These are phyloP conservation scores for Vitis hybrid DNA, from an alignment of 177 flowering plant genomes.

Conservation along the genomic window DNA sequence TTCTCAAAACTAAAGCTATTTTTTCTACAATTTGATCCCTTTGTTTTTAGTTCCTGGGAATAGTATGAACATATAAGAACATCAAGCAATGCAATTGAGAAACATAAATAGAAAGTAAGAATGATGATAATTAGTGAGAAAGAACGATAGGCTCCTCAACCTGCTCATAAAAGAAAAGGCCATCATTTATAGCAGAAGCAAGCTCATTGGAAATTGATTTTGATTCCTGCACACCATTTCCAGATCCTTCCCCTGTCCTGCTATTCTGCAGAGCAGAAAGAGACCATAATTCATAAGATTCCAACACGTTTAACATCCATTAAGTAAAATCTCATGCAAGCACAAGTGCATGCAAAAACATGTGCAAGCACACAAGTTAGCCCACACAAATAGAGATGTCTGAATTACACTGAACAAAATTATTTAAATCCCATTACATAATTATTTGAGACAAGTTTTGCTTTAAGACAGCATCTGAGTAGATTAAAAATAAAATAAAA, in stretches of 20 bases:
- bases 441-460: too few species aligned
- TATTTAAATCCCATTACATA: too few species aligned
- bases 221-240: slow-evolving; percentile 36
- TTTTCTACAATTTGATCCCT: slow-evolving; percentile 41
- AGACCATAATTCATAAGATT: background rate
- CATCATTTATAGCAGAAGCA: slow-evolving; percentile 86
- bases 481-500: too few species aligned
- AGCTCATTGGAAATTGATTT: slow-evolving; percentile 66
- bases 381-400: background rate
- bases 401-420: background rate
- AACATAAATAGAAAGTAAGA: background rate
- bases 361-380: background rate
- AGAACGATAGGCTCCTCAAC: slow-evolving; percentile 29
- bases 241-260: slow-evolving; percentile 33
- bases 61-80: slow-evolving; percentile 2
- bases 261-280: slow-evolving; percentile 49
- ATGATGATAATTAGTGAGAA: background rate
- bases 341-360: background rate
- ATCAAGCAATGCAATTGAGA: background rate
- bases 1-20: slow-evolving; percentile 31
- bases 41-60: slow-evolving; percentile 64
- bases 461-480: too few species aligned
- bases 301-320: background rate
- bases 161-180: slow-evolving; percentile 93
- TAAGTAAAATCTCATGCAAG: background rate